phyloP scores from a whole-genome alignment of 257 asterid species.

The Salvia miltiorrhiza region DNA sequence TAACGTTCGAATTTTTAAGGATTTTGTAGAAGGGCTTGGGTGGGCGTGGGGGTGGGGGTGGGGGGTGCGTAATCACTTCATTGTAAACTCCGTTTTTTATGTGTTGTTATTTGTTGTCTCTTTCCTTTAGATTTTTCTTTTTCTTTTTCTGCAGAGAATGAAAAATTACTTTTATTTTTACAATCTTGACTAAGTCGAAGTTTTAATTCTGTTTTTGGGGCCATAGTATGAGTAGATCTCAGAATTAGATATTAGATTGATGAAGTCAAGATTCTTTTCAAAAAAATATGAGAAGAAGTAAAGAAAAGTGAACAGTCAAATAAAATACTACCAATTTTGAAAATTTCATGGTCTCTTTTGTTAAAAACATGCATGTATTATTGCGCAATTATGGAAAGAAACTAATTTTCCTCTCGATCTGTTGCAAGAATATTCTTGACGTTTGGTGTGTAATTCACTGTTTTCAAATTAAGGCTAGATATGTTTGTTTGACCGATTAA shows the following conservation, averaged over 20 bases:
- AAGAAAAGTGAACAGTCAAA: background rate
- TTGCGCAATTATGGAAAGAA: background rate
- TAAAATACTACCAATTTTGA: too few relatives aligned
- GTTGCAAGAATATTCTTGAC: background rate
- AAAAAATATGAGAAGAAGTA: background rate
- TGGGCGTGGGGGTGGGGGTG: background rate
- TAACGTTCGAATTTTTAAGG: constrained; percentile 44
- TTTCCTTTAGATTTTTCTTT: background rate
- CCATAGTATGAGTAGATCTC: background rate
- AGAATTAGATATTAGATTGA: constrained; percentile 8
- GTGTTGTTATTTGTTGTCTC: background rate
- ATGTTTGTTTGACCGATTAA: background rate
- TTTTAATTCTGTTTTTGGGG: background rate
- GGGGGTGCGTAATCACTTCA: background rate
- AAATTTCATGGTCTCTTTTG: background rate
- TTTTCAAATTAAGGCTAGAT: background rate
- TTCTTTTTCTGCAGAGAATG: background rate
- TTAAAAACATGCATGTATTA: background rate
- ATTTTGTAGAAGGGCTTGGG: background rate
- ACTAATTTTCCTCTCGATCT: background rate
- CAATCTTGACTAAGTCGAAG: constrained; percentile 23
- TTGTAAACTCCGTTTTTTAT: constrained; percentile 18
- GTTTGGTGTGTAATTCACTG: background rate
- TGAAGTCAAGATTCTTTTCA: constrained; percentile 17
- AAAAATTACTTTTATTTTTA: background rate